phyloP scores from a whole-genome alignment of 164 flowering plant genomes.

The Pachysandra terminalis region DNA sequence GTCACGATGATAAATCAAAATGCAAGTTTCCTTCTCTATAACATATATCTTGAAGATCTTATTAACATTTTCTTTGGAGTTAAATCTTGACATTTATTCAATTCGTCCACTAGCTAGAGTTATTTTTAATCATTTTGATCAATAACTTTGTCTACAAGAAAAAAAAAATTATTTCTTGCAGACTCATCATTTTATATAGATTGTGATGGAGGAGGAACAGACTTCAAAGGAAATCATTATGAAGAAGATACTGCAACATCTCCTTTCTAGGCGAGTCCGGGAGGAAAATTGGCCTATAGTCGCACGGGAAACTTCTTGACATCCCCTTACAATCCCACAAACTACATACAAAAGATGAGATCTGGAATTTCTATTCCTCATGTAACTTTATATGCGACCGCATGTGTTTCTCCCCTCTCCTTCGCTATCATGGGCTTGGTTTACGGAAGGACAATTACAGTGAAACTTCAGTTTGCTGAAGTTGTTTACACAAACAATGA shows the following conservation, averaged over 20 bases:
- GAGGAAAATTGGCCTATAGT: slow-evolving; percentile 19
- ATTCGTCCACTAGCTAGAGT: no score
- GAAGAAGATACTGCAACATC: slow-evolving; percentile 6
- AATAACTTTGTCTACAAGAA: no score
- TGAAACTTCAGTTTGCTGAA: slow-evolving; percentile 16
- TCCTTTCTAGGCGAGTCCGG: not conserved
- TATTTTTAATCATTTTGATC: no score
- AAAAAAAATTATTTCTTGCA: slow-evolving; percentile 9
- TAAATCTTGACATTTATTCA: no score
- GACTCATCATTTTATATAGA: slow-evolving; percentile 13
- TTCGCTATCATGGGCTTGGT: slow-evolving; percentile 19
- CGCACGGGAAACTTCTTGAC: slow-evolving; percentile 11
- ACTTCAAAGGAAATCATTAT: slow-evolving; percentile 5
- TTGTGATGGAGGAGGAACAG: slow-evolving; percentile 11
- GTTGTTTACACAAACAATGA: not conserved
- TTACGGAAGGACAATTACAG: slow-evolving; percentile 13
- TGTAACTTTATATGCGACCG: slow-evolving; percentile 3
- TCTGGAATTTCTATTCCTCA: not conserved
- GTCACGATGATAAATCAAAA: not conserved
- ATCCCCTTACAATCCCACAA: not conserved
- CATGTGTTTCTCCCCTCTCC: slow-evolving; percentile 20
- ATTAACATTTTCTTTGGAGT: not conserved
- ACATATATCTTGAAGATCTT: not conserved
- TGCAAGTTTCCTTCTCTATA: not conserved
- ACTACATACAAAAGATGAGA: not conserved